Evolutionary conservation across 495 filamentous ascomycete species (phyloP).

Genomic region (Penicillium argentinense): DNA sequence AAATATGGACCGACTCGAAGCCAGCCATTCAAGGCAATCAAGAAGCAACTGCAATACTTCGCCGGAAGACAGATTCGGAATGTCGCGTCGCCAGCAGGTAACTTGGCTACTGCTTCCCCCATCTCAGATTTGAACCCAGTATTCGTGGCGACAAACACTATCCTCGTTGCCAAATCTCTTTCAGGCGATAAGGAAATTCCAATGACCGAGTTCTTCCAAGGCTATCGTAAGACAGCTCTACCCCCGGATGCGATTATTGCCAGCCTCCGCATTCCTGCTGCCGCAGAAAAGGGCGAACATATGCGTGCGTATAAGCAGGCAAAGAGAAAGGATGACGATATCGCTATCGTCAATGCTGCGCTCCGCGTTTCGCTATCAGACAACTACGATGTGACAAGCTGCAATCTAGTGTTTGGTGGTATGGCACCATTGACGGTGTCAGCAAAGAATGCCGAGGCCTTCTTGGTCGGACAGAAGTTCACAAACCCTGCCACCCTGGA

Average conservation of each 20-base stretch:
- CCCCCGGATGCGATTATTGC: constrained; percentile 81
- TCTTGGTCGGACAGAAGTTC: constrained; percentile 73
- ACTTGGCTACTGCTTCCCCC: constrained; percentile 90
- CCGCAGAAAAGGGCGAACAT: constrained; percentile 52
- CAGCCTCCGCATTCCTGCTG: constrained; percentile 78
- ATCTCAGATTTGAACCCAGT: constrained; percentile 97
- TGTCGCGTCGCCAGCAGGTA: constrained; percentile 93
- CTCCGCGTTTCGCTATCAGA: constrained; percentile 69
- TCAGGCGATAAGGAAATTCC: constrained; percentile 74
- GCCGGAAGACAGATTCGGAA: constrained; percentile 95
- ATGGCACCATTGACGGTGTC: constrained; percentile 87
- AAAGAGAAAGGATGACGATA: constrained; percentile 95
- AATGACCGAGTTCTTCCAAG: constrained; percentile 91
- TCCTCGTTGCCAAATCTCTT: constrained; percentile 73
- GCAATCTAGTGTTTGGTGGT: constrained; percentile 82
- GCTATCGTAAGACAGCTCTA: constrained; percentile 83
- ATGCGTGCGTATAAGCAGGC: constrained; percentile 85
- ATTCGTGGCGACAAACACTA: constrained; percentile 81
- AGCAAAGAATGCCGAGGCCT: constrained; percentile 71
- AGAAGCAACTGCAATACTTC: constrained; percentile 70
- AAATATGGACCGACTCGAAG: constrained; percentile 70
- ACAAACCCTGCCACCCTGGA: constrained; percentile 80
- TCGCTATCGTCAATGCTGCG: constrained; percentile 89
- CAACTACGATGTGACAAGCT: constrained; percentile 62
- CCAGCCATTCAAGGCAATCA: constrained; percentile 58